Evolutionary conservation across 352 stramenopile genomes (phyloP), one percentile per base, ranked within the genome.

Genomic region (Globisporangium cederbergense): DNA sequence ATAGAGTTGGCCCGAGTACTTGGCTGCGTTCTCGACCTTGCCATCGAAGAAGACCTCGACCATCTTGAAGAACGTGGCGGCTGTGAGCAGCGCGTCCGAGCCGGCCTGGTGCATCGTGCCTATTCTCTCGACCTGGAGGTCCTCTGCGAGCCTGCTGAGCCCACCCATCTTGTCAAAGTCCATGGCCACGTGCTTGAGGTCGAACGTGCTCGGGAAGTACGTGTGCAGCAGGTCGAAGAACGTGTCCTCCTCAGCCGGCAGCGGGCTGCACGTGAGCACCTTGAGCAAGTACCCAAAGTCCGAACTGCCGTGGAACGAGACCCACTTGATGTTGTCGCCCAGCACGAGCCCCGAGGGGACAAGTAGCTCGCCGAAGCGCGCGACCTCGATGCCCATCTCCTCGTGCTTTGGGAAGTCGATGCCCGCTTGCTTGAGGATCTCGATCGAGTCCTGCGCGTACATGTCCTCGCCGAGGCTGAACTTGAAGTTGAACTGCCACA

Each of bases 401-500:
- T 98, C 94, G 76, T 99, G 97, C 75, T 97, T 90, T 20, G 93
- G 83, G 74, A 99, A 99, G 67, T 98, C 97, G 58, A 99, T 99
- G 14, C 98, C 98, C 2, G 93, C 97, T 58, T 98, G 90, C 62
- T 98, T 97, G 28, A 99, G 79, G 59, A 99, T 90, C 75, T 99
- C 96, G 73, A 99, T 99, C 47, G 93, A 98, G 78, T 99, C 97
- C 72, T 99, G 96, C 32, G 97, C 97, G 86, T 99, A 99, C 93
- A 99, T 99, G 83, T 99, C 98, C 68, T 99, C 96, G 61, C 91
- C 81, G 34, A 99, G 72, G 67, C 89, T 97, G 72, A 99, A 99
- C 76, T 98, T 97, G 81, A 99, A 99, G 84, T 99, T 99, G 83
- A 99, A 99, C 81, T 99, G 98, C 96, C 95, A 99, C 70, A 98